Evolutionary conservation across 208 protist species (phyloP).

Genomic region (Trypanosoma platydactyli): DNA sequence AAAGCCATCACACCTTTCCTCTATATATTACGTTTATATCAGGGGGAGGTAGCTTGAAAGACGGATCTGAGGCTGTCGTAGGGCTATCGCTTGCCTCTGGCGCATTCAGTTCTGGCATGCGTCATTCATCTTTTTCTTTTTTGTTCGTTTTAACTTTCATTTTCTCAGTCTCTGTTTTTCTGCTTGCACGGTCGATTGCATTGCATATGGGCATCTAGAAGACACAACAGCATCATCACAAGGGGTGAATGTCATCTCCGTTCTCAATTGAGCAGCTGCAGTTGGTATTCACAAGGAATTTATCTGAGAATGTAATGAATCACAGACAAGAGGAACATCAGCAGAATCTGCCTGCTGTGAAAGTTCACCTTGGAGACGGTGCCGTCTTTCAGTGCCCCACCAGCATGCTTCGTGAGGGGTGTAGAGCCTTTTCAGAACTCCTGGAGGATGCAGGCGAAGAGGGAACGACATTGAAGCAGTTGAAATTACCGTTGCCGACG

Average conservation of each 20-base stretch:
- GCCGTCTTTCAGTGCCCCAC: constrained; percentile 35
- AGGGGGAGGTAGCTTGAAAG: neutral
- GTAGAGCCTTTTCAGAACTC: constrained; percentile 36
- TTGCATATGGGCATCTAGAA: neutral
- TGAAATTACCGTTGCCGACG: constrained; percentile 43
- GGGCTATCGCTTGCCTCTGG: neutral
- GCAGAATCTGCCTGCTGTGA: neutral
- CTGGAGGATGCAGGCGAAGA: constrained; percentile 32
- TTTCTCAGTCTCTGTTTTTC: neutral
- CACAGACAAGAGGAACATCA: neutral
- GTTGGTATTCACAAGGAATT: constrained; percentile 8
- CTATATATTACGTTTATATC: constrained; percentile 12
- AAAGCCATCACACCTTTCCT: neutral
- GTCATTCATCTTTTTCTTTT: neutral
- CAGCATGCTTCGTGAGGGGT: constrained; percentile 41
- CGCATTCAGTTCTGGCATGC: too few relatives aligned
- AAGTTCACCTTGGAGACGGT: constrained; percentile 18
- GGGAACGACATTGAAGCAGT: neutral
- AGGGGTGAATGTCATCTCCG: neutral
- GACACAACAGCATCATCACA: neutral
- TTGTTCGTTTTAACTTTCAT: neutral
- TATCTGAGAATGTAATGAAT: neutral
- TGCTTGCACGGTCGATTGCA: neutral
- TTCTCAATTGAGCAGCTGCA: neutral
- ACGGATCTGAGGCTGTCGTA: neutral